These are phyloP conservation scores for Colletotrichum paranaense DNA, from an alignment of 2,329 filamentous ascomycete genomes.

Conservation along the genomic window DNA sequence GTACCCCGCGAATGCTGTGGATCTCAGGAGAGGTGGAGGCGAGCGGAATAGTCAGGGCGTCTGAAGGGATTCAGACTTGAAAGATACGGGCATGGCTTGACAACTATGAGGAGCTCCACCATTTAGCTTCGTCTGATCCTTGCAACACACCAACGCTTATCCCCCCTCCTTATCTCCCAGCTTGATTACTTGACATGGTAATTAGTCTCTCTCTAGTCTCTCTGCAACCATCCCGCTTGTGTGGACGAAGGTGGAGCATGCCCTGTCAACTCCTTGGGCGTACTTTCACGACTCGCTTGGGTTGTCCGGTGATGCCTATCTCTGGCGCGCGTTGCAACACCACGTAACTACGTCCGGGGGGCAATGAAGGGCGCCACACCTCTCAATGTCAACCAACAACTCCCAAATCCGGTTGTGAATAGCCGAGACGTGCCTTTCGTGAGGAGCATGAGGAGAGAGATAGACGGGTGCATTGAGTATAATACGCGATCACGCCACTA, in stretches of 20 bases:
- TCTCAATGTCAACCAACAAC: background rate
- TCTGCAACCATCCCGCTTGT: background rate
- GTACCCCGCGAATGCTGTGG: slow-evolving; percentile 22
- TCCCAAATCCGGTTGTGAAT: background rate
- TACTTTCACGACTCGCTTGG: slow-evolving; percentile 1
- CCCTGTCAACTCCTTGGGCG: background rate
- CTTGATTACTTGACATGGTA: background rate
- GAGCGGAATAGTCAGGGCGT: slow-evolving; percentile 5
- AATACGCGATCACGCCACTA: slow-evolving; percentile 24
- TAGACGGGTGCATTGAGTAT: slow-evolving; percentile 1
- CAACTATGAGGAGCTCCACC: slow-evolving; percentile 25
- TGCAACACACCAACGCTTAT: slow-evolving; percentile 4
- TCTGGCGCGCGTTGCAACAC: slow-evolving; percentile 1
- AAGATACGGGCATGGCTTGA: slow-evolving; percentile 17
- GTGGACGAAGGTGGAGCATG: slow-evolving; percentile 11
- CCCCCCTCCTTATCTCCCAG: slow-evolving; percentile 6
- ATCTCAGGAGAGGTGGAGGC: slow-evolving; percentile 16
- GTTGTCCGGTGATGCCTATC: slow-evolving; percentile 21
- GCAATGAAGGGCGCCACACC: background rate
- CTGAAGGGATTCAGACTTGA: slow-evolving; percentile 13
- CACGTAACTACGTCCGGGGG: background rate
- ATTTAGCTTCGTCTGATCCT: slow-evolving; percentile 26
- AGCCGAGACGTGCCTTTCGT: background rate
- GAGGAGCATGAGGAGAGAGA: background rate
- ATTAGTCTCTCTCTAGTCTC: background rate